Evolutionary conservation across 495 filamentous ascomycete genomes (phyloP), one percentile per base, ranked within the genome.

Genomic region (Cairneyella variabilis): DNA sequence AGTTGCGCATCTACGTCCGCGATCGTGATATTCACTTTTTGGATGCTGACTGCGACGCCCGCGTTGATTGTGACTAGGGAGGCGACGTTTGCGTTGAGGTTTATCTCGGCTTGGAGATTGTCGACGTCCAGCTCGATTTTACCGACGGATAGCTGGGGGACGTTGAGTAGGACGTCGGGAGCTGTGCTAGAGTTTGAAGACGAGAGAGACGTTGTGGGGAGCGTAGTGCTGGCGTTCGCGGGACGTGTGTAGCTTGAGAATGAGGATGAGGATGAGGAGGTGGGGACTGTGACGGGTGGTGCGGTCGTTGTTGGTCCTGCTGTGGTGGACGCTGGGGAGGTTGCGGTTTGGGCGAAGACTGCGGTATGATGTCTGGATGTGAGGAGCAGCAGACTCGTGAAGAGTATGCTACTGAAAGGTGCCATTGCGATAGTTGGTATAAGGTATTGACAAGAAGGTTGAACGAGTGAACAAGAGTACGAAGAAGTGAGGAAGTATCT

Each of bases 11-110:
- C 63, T 1, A 83, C 76, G 54, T 82, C 77, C 14, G 74, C 62
- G 45, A 83, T 83, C 25, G 77, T 83, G 58, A 83, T 70, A 65
- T 81, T 83, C 58, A 83, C 69, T 53, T 80, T 81, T 18, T 68
- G 63, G 26, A 83, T 62, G 10, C 70, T 72, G 17, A 81, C 61
- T 23, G 69, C 64, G 2, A 83, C 71, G 22, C 78, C 78, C 0
- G 76, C 79, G 59, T 83, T 82, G 60, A 83, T 65, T 9, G 65
- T 64, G 5, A 83, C 79, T 3, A 83, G 67, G 21, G 66, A 69
- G 14, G 77, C 79, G 22, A 83, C 67, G 34, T 78, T 68, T 45
- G 79, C 78, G 36, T 76, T 77, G 0, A 83, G 63, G 54, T 79
- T 81, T 59, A 83, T 62, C 48, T 82, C 76, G 3, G 76, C 78